Conservation (phyloP, 2,329 filamentous ascomycete genomes). For the Hortaea sp. region DNA sequence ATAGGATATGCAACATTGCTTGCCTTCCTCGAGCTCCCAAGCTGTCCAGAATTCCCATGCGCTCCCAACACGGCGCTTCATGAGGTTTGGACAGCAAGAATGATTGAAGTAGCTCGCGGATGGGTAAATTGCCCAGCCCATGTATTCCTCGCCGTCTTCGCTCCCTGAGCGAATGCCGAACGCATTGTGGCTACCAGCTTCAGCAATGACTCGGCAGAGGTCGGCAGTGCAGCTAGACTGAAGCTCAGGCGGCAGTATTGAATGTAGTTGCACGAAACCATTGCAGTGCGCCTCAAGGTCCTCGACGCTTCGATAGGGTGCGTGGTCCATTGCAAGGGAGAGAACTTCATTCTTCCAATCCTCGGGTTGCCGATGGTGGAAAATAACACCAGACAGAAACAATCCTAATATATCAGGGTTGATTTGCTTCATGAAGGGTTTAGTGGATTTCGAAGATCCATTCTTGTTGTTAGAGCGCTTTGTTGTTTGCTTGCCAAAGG, state of each 20-base stretch:
- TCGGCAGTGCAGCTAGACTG: constrained; percentile 25
- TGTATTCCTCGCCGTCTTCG: constrained; percentile 38
- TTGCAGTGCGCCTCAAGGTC: constrained; percentile 31
- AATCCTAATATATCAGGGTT: constrained; percentile 32
- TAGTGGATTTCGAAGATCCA: too few species aligned
- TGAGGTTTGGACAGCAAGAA: constrained; percentile 34
- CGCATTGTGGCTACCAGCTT: constrained; percentile 36
- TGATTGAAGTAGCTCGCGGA: constrained; percentile 41
- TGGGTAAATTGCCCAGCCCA: constrained; percentile 39
- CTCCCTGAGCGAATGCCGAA: constrained; percentile 33
- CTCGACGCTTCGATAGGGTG: constrained; percentile 31
- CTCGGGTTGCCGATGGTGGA: constrained; percentile 19
- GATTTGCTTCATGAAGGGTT: constrained; percentile 2
- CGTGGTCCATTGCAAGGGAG: constrained; percentile 30
- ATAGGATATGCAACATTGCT: constrained; percentile 40
- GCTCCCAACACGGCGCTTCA: constrained; percentile 31
- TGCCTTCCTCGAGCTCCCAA: constrained; percentile 27
- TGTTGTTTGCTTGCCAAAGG: background rate
- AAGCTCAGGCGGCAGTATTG: constrained; percentile 28
- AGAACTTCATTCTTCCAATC: constrained; percentile 25
- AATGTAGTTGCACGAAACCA: constrained; percentile 34
- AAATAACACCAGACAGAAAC: constrained; percentile 31
- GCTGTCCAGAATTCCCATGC: constrained; percentile 32
- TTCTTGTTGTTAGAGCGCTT: background rate
- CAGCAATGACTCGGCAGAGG: constrained; percentile 26